Evolutionary conservation across 306 rosid genomes (phyloP).

Genomic region (Vigna trinervia): DNA sequence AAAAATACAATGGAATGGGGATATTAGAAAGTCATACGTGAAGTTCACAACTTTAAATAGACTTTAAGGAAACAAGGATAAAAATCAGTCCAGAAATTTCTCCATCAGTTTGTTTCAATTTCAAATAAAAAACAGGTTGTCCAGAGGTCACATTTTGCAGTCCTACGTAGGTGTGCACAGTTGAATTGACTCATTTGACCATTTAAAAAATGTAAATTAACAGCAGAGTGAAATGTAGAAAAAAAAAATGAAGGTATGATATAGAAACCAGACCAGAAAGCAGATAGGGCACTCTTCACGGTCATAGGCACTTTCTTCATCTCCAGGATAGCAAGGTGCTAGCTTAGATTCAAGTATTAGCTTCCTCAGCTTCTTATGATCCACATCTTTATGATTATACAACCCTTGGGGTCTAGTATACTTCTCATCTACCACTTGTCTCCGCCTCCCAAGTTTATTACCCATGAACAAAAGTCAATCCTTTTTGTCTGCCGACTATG

Average conservation of each 20-base stretch:
- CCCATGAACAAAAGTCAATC: slow-evolving; percentile 69
- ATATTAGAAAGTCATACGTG: slow-evolving; percentile 41
- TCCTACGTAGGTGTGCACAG: neutral
- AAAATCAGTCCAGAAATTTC: slow-evolving; percentile 7
- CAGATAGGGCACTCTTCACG: slow-evolving; percentile 99
- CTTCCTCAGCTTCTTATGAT: slow-evolving; percentile 96
- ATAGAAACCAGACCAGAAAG: slow-evolving; percentile 77
- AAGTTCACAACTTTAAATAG: slow-evolving; percentile 34
- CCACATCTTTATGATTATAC: slow-evolving; percentile 95
- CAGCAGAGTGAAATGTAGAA: neutral
- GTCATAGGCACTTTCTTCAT: slow-evolving; percentile 68
- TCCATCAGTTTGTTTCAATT: slow-evolving; percentile 19
- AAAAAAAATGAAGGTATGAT: neutral
- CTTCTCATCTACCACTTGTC: slow-evolving; percentile 90
- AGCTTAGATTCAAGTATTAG: slow-evolving; percentile 93
- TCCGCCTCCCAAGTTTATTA: slow-evolving; percentile 94
- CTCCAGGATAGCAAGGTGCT: slow-evolving; percentile 98
- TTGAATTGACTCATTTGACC: slow-evolving; percentile 29
- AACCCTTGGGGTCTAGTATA: slow-evolving; percentile 96
- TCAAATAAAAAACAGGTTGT: neutral
- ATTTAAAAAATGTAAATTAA: slow-evolving; percentile 21
- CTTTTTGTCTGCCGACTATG: slow-evolving; percentile 34
- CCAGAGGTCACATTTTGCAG: slow-evolving; percentile 1
- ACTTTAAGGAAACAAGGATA: slow-evolving; percentile 26
- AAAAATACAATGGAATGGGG: slow-evolving; percentile 10